Evolutionary conservation across 139 green algal genomes (phyloP).

Genomic region (Chlamydomonas sp.): DNA sequence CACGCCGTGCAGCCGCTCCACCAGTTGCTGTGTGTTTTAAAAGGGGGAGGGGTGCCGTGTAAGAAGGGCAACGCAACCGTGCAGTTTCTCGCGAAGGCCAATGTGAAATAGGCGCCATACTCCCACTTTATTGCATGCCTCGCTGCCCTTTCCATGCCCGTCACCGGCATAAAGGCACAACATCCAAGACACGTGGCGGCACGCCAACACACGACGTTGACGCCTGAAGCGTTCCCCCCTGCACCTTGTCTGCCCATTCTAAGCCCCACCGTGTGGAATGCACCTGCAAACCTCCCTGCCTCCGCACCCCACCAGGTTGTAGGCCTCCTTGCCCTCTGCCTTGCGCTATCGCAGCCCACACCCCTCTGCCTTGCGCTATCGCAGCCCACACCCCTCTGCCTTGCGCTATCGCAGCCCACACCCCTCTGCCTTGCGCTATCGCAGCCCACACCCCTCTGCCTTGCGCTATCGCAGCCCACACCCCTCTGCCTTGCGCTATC

Average conservation of each 20-base stretch:
- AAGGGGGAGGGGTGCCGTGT: neutral
- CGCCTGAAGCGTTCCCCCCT: no score
- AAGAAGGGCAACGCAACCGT: neutral
- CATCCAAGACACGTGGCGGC: neutral
- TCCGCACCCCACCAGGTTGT: no score
- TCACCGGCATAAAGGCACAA: slow-evolving; percentile 80
- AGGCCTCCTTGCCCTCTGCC: no score
- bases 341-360: no score
- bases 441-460: no score
- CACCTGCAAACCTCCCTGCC: no score
- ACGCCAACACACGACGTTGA: neutral
- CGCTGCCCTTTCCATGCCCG: slow-evolving; percentile 81
- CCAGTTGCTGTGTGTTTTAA: slow-evolving; percentile 59
- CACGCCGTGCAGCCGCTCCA: slow-evolving; percentile 95
- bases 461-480: no score
- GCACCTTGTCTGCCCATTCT: no score
- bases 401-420: no score
- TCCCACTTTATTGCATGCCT: slow-evolving; percentile 69
- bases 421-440: neutral
- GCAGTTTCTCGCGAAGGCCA: neutral
- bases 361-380: neutral
- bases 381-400: neutral
- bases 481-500: no score
- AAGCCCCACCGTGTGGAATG: no score
- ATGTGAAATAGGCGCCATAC: neutral